These are phyloP conservation scores for Penicillium flavigenum DNA, from an alignment of 495 filamentous ascomycete species.

Conservation along the genomic window DNA sequence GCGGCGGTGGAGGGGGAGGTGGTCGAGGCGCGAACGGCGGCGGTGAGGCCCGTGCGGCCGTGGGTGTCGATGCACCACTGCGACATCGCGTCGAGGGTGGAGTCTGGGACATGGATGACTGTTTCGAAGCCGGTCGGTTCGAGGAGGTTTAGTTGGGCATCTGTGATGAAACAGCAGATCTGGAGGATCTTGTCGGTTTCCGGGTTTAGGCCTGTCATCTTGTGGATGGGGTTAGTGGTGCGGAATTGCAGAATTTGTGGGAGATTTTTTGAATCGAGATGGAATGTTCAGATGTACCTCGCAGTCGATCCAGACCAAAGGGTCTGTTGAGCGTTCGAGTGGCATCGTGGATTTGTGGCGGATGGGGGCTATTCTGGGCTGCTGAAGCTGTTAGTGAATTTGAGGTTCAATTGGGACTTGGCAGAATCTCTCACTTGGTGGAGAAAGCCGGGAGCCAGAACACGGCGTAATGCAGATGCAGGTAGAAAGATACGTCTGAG, in stretches of 20 bases:
- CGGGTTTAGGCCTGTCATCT: slow-evolving; percentile 94
- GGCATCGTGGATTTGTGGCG: slow-evolving; percentile 35
- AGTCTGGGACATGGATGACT: slow-evolving; percentile 72
- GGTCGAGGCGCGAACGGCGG: slow-evolving; percentile 69
- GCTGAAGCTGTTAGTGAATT: slow-evolving; percentile 11
- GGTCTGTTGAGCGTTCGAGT: slow-evolving; percentile 51
- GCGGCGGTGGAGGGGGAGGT: slow-evolving; percentile 73
- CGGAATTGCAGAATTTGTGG: neutral
- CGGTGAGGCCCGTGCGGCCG: slow-evolving; percentile 73
- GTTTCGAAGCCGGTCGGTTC: slow-evolving; percentile 77
- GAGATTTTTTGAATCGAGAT: neutral
- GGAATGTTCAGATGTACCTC: slow-evolving; percentile 55
- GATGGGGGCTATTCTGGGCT: neutral
- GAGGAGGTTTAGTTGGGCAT: slow-evolving; percentile 70
- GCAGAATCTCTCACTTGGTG: slow-evolving; percentile 26
- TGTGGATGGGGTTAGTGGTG: slow-evolving; percentile 33
- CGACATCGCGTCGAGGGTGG: slow-evolving; percentile 72
- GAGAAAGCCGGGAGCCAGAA: slow-evolving; percentile 24
- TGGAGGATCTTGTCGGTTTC: slow-evolving; percentile 82
- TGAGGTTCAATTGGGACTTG: slow-evolving; percentile 5
- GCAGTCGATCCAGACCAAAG: slow-evolving; percentile 87
- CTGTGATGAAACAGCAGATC: slow-evolving; percentile 91
- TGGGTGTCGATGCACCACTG: slow-evolving; percentile 66
- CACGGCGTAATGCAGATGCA: slow-evolving; percentile 6
- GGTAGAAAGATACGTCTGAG: slow-evolving; percentile 3